phyloP scores from a whole-genome alignment of 1,284 basidiomycete species.

The Termitomyces sp. region DNA sequence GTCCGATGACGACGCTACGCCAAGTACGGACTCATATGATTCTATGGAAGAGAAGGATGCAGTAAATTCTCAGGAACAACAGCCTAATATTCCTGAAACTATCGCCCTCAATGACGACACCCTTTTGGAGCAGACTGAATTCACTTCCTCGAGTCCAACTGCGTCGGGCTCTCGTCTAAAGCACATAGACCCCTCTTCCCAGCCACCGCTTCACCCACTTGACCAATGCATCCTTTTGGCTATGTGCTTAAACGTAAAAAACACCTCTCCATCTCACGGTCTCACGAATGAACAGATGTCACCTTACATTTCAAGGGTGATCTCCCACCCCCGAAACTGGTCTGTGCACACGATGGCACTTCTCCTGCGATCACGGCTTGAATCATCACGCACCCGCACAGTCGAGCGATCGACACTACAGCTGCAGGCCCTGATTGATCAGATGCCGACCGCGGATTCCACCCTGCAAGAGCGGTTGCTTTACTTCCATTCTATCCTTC shows the following conservation, averaged over 20 bases:
- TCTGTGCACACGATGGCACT: conserved; percentile 92
- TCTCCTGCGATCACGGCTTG: conserved; percentile 83
- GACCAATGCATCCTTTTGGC: conserved; percentile 89
- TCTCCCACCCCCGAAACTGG: conserved; percentile 88
- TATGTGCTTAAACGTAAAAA: conserved; percentile 85
- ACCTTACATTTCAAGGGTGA: conserved; percentile 83
- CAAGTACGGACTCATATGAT: background rate
- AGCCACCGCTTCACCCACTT: conserved; percentile 83
- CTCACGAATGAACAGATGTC: conserved; percentile 87
- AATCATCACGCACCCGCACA: conserved; percentile 81
- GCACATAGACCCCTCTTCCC: conserved; percentile 77
- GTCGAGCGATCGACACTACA: conserved; percentile 87
- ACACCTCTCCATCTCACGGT: conserved; percentile 82
- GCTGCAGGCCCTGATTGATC: conserved; percentile 89
- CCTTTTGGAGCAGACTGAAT: conserved; percentile 90
- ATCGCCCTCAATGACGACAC: conserved; percentile 93
- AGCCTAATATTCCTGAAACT: conserved; percentile 62
- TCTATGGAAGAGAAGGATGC: background rate
- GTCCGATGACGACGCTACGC: conserved; percentile 32
- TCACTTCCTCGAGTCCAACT: conserved; percentile 63
- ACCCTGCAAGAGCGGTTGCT: conserved; percentile 64
- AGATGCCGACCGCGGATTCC: conserved; percentile 87
- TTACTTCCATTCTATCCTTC: conserved; percentile 73
- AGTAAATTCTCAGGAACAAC: conserved; percentile 1
- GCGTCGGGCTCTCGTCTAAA: conserved; percentile 39